Base-by-base conservation (phyloP, 2,329 filamentous ascomycete genomes). In the Scleromitrula shiraiana region DNA sequence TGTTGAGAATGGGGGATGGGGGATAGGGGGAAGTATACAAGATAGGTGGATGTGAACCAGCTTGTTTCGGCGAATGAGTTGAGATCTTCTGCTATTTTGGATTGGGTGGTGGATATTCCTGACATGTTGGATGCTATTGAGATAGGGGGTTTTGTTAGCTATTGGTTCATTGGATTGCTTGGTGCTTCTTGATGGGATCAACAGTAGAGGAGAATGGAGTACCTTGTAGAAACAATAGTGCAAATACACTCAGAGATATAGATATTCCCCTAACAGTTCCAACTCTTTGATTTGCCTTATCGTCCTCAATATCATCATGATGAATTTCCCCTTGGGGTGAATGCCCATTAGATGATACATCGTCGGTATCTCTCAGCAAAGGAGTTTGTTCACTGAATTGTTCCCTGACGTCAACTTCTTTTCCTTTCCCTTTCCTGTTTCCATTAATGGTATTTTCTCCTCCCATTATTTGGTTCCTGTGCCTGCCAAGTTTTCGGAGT, bases 1-100 rank as follows among this genome's bases (percentile, higher is more conserved):
- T 43, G 14, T 12, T 23, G n/a, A 40, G 10, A 22, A 43, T 17
- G n/a, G 33, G 12, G n/a, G n/a, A 4, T 49, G 19, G 32, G 38
- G 4, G 36, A 29, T 29, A 17, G 7, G n/a, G 10, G 26, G 8
- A n/a, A 36, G 44, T 53, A 47, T 63, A 72, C 69, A 63, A 93
- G 72, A 62, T 88, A 94, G 2, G 83, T 74, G 26, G 84, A 87
- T 7, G 84, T 88, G 62, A 93, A 88, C 87, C 87, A 94, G 64
- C 80, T 85, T 29, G 80, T 81, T 47, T 80, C 70, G 48, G 82
- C 79, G 59, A 88, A 89, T 1, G 85, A 78, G 65, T 86, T 73
- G 2, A 94, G 71, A 55, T 91, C 86, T 7, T 75, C 76, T 2
- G 87, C 86, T 55, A 94, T 87, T 41, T 73, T 73, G 7, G 82